Evolutionary conservation across 441 rosid species (phyloP).

Genomic region (Syzygium syzygioides): DNA sequence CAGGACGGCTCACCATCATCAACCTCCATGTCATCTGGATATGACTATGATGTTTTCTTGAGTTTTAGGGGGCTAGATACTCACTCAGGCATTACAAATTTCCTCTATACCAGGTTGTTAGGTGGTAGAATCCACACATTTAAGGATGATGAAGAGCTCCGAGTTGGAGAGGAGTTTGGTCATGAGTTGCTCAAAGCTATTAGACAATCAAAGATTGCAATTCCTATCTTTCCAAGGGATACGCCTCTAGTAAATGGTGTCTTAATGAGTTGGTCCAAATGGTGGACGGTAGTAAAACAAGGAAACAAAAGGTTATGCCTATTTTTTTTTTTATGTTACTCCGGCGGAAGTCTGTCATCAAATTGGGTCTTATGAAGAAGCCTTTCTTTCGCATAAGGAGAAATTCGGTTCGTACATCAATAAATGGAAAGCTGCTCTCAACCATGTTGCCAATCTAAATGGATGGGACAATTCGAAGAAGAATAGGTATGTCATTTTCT

Average conservation of each 20-base stretch:
- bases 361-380: neutral
- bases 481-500: neutral
- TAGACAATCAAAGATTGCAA: neutral
- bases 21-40: no score
- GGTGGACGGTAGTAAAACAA: neutral
- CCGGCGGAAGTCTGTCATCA: neutral
- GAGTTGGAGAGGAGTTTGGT: neutral
- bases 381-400: neutral
- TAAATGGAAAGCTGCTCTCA: neutral
- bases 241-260: neutral
- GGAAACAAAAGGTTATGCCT: neutral
- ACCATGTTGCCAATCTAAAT: neutral
- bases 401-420: accelerated
- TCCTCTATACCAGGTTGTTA: neutral
- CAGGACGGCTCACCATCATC: no score
- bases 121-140: neutral
- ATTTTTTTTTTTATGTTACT: neutral
- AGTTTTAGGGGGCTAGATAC: neutral
- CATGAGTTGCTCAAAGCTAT: neutral
- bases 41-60: no score
- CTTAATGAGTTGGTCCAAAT: neutral
- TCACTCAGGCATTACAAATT: neutral
- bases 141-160: neutral
- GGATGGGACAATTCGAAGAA: neutral
- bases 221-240: neutral